Conservation (phyloP, 768 basidiomycete genomes). For the Russula olivacea region DNA sequence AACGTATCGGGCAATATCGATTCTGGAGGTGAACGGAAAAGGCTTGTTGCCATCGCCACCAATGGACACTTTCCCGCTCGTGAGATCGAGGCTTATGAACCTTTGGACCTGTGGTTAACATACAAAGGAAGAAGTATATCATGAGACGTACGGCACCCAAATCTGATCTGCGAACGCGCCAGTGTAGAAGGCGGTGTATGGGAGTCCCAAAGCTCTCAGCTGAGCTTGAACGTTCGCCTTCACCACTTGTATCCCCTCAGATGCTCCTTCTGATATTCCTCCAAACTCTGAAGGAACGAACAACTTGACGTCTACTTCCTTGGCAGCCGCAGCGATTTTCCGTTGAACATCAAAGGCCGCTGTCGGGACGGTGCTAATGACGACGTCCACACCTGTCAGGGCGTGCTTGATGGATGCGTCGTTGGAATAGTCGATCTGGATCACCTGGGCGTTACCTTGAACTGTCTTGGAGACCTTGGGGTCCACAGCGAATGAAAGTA, state of each 20-base stretch:
- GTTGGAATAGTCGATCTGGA: constrained; percentile 16
- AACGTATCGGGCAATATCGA: constrained; percentile 22
- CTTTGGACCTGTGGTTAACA: neutral
- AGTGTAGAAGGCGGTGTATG: constrained; percentile 25
- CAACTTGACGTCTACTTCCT: constrained; percentile 16
- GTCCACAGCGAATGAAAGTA: neutral
- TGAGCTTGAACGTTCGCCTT: constrained; percentile 2
- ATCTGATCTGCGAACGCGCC: constrained; percentile 18
- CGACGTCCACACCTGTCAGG: constrained; percentile 19
- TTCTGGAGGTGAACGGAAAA: constrained; percentile 23
- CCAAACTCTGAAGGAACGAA: constrained; percentile 23
- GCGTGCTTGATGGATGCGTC: constrained; percentile 9
- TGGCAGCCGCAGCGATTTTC: constrained; percentile 15
- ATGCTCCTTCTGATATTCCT: constrained; percentile 11
- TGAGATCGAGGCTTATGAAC: constrained; percentile 10
- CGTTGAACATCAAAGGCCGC: neutral
- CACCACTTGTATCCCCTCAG: constrained; percentile 1
- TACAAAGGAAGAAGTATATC: neutral
- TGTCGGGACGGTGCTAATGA: constrained; percentile 13
- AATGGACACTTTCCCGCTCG: constrained; percentile 20
- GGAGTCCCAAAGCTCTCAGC: constrained; percentile 15
- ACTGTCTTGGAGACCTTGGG: constrained; percentile 27
- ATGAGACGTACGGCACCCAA: constrained; percentile 4
- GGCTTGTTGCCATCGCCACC: constrained; percentile 23
- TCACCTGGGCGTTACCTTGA: constrained; percentile 7